A percentile compares a stretch with the other conserved stretches of the same genome.
phyloP scores from a whole-genome alignment of 2,329 filamentous ascomycete genomes.

The Fusarium circinatum region DNA sequence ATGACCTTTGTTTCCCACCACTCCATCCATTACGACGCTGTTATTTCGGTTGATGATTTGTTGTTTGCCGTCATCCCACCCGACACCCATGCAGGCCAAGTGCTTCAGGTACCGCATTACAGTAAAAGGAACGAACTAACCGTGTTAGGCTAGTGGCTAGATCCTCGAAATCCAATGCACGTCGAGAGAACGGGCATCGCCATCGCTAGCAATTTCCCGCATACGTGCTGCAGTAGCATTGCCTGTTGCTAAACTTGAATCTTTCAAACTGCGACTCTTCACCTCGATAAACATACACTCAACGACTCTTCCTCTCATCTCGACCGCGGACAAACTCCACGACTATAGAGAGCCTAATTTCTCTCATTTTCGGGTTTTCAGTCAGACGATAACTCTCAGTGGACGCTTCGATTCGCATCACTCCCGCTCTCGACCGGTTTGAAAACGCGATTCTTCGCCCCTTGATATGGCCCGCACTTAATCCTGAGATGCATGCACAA shows the following conservation, averaged over 20 bases:
- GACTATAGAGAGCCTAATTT: constrained; percentile 2
- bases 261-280: constrained; percentile 32
- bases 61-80: constrained; percentile 28
- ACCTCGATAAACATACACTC: constrained; percentile 17
- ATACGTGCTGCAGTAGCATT: constrained; percentile 41
- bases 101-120: constrained; percentile 42
- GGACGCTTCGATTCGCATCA: background rate
- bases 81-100: constrained; percentile 15
- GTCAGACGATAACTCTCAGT: background rate
- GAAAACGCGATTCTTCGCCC: constrained; percentile 30
- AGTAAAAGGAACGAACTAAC: constrained; percentile 34
- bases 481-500: constrained; percentile 46
- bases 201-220: constrained; percentile 53
- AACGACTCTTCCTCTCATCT: constrained; percentile 14
- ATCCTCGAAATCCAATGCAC: constrained; percentile 33
- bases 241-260: constrained; percentile 34
- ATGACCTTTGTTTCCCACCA: background rate
- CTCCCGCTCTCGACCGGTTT: constrained; percentile 15
- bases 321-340: constrained; percentile 4
- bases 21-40: constrained; percentile 7
- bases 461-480: constrained; percentile 44
- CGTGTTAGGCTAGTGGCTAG: constrained; percentile 34
- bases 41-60: constrained; percentile 5
- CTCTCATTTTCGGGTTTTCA: background rate
- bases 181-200: constrained; percentile 43